Evolutionary conservation across 2,329 filamentous ascomycete genomes (phyloP).

Genomic region (Alternaria gansuensis): DNA sequence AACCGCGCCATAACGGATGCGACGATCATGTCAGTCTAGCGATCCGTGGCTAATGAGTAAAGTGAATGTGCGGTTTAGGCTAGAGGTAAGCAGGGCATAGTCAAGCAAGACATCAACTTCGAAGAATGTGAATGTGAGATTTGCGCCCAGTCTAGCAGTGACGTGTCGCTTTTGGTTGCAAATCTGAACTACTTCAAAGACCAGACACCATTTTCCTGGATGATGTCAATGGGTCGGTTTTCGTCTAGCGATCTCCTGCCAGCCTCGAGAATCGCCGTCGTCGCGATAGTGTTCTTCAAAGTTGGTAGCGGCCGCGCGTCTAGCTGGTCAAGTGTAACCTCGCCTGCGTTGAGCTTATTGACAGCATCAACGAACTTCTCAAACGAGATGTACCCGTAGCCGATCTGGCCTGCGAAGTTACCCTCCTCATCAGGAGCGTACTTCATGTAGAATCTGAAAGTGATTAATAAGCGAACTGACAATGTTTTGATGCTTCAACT

Average conservation of each 20-base stretch:
- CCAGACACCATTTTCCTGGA: constrained; percentile 72
- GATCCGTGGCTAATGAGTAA: constrained; percentile 4
- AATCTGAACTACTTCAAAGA: constrained; percentile 62
- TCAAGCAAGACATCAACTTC: neutral
- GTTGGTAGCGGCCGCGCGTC: constrained; percentile 85
- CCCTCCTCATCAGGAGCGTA: constrained; percentile 95
- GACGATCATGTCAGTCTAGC: constrained; percentile 7
- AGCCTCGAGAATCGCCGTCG: constrained; percentile 89
- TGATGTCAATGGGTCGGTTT: constrained; percentile 77
- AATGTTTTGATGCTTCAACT: constrained; percentile 37
- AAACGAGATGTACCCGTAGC: constrained; percentile 92
- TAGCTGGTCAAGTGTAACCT: constrained; percentile 75
- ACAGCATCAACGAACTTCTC: constrained; percentile 96
- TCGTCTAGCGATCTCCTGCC: constrained; percentile 86
- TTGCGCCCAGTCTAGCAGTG: constrained; percentile 1
- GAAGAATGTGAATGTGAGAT: neutral
- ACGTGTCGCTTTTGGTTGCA: constrained; percentile 2
- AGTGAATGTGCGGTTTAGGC: neutral
- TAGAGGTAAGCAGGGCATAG: constrained; percentile 6
- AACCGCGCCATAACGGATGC: constrained; percentile 11
- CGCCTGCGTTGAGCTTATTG: constrained; percentile 77
- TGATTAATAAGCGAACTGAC: constrained; percentile 18
- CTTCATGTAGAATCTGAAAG: constrained; percentile 80
- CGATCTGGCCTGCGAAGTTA: constrained; percentile 89
- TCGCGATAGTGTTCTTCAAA: constrained; percentile 86